Conservation (phyloP, 208 protist genomes). For the Trypanosoma mega region DNA sequence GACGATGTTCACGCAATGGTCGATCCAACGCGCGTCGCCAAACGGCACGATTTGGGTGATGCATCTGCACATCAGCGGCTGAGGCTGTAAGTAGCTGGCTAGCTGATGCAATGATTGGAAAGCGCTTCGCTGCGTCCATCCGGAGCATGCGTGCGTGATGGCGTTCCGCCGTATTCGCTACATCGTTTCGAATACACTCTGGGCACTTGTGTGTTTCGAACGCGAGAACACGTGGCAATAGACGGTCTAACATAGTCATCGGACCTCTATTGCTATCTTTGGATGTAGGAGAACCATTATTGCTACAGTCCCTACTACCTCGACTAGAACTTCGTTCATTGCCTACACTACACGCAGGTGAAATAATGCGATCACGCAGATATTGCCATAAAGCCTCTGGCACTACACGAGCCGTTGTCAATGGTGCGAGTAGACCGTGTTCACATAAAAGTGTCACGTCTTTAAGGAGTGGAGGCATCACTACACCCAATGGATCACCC, state of each 20-base stretch:
- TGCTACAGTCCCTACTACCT: conserved; percentile 2
- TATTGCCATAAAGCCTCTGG: conserved; percentile 51
- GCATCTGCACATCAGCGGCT: conserved; percentile 24
- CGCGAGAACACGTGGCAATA: conserved; percentile 18
- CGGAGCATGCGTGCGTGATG: conserved; percentile 35
- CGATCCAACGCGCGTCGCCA: conserved; percentile 46
- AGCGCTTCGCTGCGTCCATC: conserved; percentile 42
- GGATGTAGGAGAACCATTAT: background rate
- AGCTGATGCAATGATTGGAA: conserved; percentile 54
- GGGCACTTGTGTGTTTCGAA: conserved; percentile 9
- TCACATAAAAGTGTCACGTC: conserved; percentile 35
- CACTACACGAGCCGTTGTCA: conserved; percentile 35
- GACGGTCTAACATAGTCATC: conserved; percentile 3
- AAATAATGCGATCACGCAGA: conserved; percentile 17
- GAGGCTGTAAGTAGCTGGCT: conserved; percentile 28
- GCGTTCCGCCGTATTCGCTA: conserved; percentile 33
- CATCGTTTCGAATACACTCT: conserved; percentile 43
- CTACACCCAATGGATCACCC: background rate
- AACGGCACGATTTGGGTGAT: conserved; percentile 67
- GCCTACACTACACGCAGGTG: conserved; percentile 7
- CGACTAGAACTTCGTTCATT: no score
- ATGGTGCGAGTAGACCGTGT: conserved; percentile 45
- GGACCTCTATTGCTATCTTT: background rate
- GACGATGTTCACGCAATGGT: conserved; percentile 39
- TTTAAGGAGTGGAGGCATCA: background rate